Conservation (phyloP, 345 rosid genomes). For the Angophora floribunda region DNA sequence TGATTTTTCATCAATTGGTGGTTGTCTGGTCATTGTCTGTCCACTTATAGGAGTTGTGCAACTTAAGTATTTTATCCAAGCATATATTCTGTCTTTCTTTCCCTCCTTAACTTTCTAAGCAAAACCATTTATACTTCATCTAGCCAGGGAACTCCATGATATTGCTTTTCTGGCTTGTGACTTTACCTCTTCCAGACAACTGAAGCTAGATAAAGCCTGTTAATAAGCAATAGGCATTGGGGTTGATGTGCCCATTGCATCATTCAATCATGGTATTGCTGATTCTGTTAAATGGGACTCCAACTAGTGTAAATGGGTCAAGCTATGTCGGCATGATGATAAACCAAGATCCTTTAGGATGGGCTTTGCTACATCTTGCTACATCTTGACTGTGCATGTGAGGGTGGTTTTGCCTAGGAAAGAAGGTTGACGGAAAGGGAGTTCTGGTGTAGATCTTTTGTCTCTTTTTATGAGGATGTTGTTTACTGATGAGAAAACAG, state of each 20-base stretch:
- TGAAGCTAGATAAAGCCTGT: background rate
- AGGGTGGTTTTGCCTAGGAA: background rate
- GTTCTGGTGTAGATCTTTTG: background rate
- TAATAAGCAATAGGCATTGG: background rate
- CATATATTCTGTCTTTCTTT: background rate
- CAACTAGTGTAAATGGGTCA: background rate
- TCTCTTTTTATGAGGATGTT: background rate
- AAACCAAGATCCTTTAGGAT: background rate
- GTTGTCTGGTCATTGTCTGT: background rate
- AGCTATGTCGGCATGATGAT: background rate
- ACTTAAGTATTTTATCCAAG: background rate
- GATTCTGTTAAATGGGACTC: background rate
- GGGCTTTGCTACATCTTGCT: background rate
- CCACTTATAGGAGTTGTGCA: background rate
- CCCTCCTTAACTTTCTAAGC: background rate
- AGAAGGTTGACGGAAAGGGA: background rate
- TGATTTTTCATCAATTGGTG: background rate
- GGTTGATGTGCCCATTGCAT: background rate
- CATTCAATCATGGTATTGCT: background rate
- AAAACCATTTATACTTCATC: background rate
- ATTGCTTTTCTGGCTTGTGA: background rate
- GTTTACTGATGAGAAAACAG: background rate
- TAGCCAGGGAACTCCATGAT: background rate
- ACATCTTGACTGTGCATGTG: background rate
- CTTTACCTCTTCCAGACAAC: background rate